Conservation (phyloP, 305 asterid genomes). For the Fraxinus ornus region DNA sequence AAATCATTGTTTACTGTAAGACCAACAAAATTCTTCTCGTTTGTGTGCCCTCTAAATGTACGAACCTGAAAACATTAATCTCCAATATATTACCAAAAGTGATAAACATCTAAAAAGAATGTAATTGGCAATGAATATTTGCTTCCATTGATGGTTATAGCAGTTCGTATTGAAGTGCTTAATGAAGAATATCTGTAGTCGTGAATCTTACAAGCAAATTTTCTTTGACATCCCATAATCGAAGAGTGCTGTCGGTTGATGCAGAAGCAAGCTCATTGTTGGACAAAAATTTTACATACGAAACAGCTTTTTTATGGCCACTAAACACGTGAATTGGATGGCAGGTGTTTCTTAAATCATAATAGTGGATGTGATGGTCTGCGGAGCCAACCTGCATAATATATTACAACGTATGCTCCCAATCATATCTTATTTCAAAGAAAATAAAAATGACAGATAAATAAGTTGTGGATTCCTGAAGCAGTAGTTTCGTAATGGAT, state of each 20-base stretch:
- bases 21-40: slow-evolving; percentile 81
- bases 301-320: slow-evolving; percentile 71
- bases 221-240: slow-evolving; percentile 70
- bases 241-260: slow-evolving; percentile 71
- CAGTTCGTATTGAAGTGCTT: neutral
- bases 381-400: slow-evolving; percentile 74
- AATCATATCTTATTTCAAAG: neutral
- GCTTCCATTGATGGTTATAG: neutral
- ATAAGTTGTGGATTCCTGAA: neutral
- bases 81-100: neutral
- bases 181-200: neutral
- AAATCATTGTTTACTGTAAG: slow-evolving; percentile 62
- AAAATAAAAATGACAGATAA: neutral
- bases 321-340: slow-evolving; percentile 63
- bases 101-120: neutral
- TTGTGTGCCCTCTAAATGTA: slow-evolving; percentile 66
- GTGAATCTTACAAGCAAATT: slow-evolving; percentile 48
- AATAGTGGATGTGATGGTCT: slow-evolving; percentile 73
- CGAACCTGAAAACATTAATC: slow-evolving; percentile 46
- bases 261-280: slow-evolving; percentile 80
- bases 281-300: slow-evolving; percentile 70
- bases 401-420: neutral
- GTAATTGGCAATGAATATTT: neutral
- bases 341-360: slow-evolving; percentile 61
- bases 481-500: neutral